phyloP scores from a whole-genome alignment of 1,139 yeast species.

The Wickerhamomyces sp. region DNA sequence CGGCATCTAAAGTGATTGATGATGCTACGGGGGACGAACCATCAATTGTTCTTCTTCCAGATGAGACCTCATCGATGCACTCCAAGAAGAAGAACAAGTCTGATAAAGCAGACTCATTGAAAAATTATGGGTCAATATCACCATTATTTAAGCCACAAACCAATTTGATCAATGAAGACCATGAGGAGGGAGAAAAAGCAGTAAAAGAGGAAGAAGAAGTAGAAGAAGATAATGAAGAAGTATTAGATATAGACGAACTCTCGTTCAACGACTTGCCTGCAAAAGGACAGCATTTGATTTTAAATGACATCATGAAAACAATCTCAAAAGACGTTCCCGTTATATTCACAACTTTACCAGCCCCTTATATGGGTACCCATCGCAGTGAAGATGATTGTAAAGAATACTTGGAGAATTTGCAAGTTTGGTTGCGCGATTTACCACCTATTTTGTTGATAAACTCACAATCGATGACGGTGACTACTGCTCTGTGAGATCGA shows the following conservation, averaged over 20 bases:
- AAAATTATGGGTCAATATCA: constrained; percentile 1
- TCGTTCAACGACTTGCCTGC: constrained; percentile 87
- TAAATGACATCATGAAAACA: constrained; percentile 77
- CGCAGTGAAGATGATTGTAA: constrained; percentile 60
- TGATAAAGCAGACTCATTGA: neutral
- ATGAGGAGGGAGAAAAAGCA: constrained; percentile 21
- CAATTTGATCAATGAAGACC: constrained; percentile 9
- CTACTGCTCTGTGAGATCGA: constrained; percentile 64
- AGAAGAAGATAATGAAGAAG: constrained; percentile 21
- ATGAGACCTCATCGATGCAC: constrained; percentile 14
- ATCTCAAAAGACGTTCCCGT: constrained; percentile 57
- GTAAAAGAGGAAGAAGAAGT: constrained; percentile 23
- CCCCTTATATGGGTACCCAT: constrained; percentile 82
- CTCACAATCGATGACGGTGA: constrained; percentile 92
- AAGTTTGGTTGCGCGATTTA: constrained; percentile 73
- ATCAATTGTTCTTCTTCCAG: constrained; percentile 49
- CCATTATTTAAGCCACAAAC: constrained; percentile 3
- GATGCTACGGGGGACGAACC: constrained; percentile 63
- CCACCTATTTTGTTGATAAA: constrained; percentile 82
- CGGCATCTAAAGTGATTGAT: constrained; percentile 65
- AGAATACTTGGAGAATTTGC: constrained; percentile 71
- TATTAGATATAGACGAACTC: constrained; percentile 34
- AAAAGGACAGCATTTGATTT: constrained; percentile 80
- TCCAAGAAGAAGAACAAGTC: constrained; percentile 5
- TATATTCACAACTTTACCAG: constrained; percentile 84